Evolutionary conservation across 768 basidiomycete genomes (phyloP), one percentile per base, ranked within the genome.

Genomic region (Mycena chlorophos): DNA sequence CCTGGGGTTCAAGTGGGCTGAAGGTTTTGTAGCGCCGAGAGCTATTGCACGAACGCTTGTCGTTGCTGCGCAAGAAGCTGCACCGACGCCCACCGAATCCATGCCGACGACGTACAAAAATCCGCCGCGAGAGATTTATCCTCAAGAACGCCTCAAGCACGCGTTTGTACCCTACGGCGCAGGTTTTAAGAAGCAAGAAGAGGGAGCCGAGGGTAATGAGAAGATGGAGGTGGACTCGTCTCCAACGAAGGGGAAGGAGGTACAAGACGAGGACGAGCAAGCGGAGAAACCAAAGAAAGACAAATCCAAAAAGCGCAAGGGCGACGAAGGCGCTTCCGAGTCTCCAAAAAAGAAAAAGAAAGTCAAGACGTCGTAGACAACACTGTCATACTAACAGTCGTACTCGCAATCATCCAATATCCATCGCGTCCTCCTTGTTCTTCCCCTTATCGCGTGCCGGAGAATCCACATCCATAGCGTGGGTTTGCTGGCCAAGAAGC

Each of bases 371-470:
- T 63, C 59, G 59, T 61, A 66, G 62, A 55, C 50, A 66, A 68
- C 67, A 68, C 63, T 58, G 64, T 65, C 62, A 61, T 42, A 42
- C 40, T n/a, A n/a, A n/a, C n/a, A n/a, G n/a, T n/a, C n/a, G 56
- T 45, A 47, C 51, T 38, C 49, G 46, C 31, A 23, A 27, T 78
- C 69, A 87, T 64, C 85, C 84, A 55, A 88, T 75, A 67, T 88
- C 86, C 87, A 89, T 89, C 60, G 77, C 83, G 62, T 87, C 84
- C 30, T 73, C 79, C 69, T 84, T 84, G 37, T 79, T 78, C 68
- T 80, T 81, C 52, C 64, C 67, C 58, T 64, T 69, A 34, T 42
- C 69, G 70, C 73, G 66, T 62, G 58, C 68, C 27, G 53, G 56
- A 58, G 65, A 57, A 53, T 66, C 66, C 28, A 58, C 50, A 43